phyloP scores from a whole-genome alignment of 139 green algal genomes.

The Deuterostichococcus epilithicus region DNA sequence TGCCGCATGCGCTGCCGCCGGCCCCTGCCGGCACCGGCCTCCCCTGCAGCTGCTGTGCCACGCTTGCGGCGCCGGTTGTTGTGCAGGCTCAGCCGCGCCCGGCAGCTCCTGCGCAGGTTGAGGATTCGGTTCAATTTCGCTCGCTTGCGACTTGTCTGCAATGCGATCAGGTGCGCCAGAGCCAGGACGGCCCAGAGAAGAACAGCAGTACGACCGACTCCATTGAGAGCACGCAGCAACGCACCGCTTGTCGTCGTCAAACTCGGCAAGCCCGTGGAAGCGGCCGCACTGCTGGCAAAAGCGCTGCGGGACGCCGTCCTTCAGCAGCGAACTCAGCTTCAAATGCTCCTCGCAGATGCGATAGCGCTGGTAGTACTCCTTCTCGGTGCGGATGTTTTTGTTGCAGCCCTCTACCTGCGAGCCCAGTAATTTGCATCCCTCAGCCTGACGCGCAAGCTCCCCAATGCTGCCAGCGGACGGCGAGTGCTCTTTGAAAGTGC shows the following conservation, averaged over 20 bases:
- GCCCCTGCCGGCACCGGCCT: neutral
- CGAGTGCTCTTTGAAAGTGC: too few species aligned
- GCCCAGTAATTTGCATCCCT: too few species aligned
- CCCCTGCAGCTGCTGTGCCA: neutral
- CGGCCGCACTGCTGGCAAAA: constrained; percentile 61
- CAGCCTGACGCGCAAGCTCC: too few species aligned
- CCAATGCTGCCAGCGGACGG: too few species aligned
- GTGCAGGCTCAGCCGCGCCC: constrained; percentile 54
- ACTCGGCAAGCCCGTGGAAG: constrained; percentile 43
- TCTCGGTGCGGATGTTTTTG: constrained; percentile 22
- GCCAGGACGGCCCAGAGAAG: too few species aligned
- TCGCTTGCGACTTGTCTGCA: too few species aligned
- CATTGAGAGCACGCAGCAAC: too few species aligned
- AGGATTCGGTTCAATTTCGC: neutral
- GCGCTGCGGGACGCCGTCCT: constrained; percentile 54
- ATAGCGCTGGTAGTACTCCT: constrained; percentile 69
- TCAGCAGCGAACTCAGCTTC: constrained; percentile 44
- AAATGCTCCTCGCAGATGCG: constrained; percentile 75
- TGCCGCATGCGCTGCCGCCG: neutral
- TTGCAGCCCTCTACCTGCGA: constrained; percentile 38
- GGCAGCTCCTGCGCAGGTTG: constrained; percentile 54
- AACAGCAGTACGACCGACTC: too few species aligned
- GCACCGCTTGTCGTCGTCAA: constrained; percentile 37
- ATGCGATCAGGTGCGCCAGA: too few species aligned
- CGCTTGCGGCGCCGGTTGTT: constrained; percentile 27